Evolutionary conservation across 1,139 yeast species (phyloP), one percentile per base, ranked within the genome.

Genomic region (Pichia sp.): DNA sequence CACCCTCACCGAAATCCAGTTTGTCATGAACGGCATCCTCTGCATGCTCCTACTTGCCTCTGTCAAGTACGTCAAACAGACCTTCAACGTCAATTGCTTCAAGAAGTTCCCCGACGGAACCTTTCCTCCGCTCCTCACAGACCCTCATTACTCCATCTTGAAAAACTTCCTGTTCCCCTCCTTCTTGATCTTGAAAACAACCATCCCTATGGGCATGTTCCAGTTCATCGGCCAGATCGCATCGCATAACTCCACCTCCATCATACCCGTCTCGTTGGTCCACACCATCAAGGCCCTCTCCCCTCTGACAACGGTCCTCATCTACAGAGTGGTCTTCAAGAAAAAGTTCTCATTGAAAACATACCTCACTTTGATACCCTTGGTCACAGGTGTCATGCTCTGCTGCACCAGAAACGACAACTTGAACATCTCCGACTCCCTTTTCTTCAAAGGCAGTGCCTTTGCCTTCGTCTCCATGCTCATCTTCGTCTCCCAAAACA

Each of bases 171-270:
- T 81, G 45, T 78, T 74, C 11, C 88, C 95, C 8, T 76, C 82
- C 3, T 58, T 64, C 46, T 76, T 80, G 52, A 76, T 88, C 44
- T 67, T 90, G 23, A 67, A 75, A 54, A 82, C 93, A 38, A 88
- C 95, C 0, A 79, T 89, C 32, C 97, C 97, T 23, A 88, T 92
- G 96, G 98, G 97, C 3, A 74, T 84, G 56, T 92, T 92, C 71
- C 98, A 92, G 72, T 87, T 92, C 60, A 75, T 85, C 34, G 98
- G 98, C 19, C 98, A 92, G 70, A 81, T 90, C 57, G 82, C 95
- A 11, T 82, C 95, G 5, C 96, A 90, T 68, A 87, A 87, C 69
- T 93, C 98, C 29, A 90, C 97, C 1, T 80, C 90, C 2, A 71
- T 86, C 58, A 87, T 92, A 49, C 97, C 97, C 0, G 97, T 92